Conservation (phyloP, 371 early-diverging fungal genomes). For the Mortierella sp. region DNA sequence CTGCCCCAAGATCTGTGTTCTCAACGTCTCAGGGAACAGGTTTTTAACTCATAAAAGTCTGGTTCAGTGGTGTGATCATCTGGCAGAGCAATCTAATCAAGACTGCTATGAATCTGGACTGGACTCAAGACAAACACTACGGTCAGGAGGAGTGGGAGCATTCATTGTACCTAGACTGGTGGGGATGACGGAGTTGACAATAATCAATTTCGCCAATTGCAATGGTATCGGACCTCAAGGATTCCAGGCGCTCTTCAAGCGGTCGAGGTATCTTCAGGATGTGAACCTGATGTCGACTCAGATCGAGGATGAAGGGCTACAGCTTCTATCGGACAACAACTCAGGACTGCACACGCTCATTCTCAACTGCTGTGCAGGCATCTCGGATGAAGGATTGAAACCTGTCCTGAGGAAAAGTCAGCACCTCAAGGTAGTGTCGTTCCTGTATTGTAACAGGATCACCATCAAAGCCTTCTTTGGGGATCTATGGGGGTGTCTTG, state of each 20-base stretch:
- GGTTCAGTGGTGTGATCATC: conserved; percentile 22
- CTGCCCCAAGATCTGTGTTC: conserved; percentile 19
- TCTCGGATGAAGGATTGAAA: conserved; percentile 23
- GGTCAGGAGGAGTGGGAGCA: too few species aligned
- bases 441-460: conserved; percentile 36
- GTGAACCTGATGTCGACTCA: conserved; percentile 36
- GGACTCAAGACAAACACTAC: too few species aligned
- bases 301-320: conserved; percentile 24
- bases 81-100: too few species aligned
- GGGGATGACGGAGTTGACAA: conserved; percentile 21
- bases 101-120: too few species aligned
- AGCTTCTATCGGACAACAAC: conserved; percentile 8
- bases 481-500: conserved; percentile 18
- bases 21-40: conserved; percentile 22
- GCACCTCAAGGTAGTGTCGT: conserved; percentile 15
- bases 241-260: conserved; percentile 23
- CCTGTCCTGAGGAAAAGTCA: conserved; percentile 6
- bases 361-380: conserved; percentile 31
- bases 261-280: conserved; percentile 15
- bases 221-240: conserved; percentile 21
- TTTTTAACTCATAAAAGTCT: conserved; percentile 25
- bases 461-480: conserved; percentile 26
- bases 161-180: too few species aligned
- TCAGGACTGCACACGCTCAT: conserved; percentile 1
- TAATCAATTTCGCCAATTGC: conserved; percentile 31